Percentiles rank a stretch among this genome's conserved stretches.
Evolutionary conservation across 148 eudicot genomes (phyloP).

Genomic region (Cornus kousa): DNA sequence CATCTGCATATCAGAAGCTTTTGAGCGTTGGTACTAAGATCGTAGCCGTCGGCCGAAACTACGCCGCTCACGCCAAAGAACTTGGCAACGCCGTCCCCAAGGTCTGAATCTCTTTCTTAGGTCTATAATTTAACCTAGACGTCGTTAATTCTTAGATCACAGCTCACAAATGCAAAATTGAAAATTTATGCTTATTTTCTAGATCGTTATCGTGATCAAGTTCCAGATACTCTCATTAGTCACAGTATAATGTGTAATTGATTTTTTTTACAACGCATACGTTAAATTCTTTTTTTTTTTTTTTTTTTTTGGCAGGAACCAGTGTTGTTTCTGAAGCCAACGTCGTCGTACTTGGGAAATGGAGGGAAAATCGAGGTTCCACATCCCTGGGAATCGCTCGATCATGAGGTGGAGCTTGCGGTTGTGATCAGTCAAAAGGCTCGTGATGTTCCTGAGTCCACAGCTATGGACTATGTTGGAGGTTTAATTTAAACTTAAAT

Average conservation of each 20-base stretch:
- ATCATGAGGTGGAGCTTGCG: conserved; percentile 95
- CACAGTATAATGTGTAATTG: no score
- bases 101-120: conserved; percentile 17
- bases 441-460: conserved; percentile 79
- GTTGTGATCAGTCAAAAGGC: conserved; percentile 83
- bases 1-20: conserved; percentile 43
- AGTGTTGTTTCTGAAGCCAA: conserved; percentile 91
- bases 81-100: conserved; percentile 91
- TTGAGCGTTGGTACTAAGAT: conserved; percentile 71
- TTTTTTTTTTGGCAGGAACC: conserved; percentile 57
- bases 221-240: background rate
- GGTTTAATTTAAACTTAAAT: conserved; percentile 31
- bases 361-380: conserved; percentile 97
- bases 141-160: background rate
- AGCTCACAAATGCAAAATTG: background rate
- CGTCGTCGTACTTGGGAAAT: conserved; percentile 81
- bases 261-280: no score
- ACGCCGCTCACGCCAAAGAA: conserved; percentile 87
- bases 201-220: background rate
- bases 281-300: no score
- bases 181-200: background rate
- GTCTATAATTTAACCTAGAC: conserved; percentile 1
- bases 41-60: conserved; percentile 84
- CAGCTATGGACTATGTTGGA: conserved; percentile 87
- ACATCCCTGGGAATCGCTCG: conserved; percentile 60